Evolutionary conservation across 2,329 filamentous ascomycete species (phyloP).

Genomic region (Colletotrichum sansevieriae): DNA sequence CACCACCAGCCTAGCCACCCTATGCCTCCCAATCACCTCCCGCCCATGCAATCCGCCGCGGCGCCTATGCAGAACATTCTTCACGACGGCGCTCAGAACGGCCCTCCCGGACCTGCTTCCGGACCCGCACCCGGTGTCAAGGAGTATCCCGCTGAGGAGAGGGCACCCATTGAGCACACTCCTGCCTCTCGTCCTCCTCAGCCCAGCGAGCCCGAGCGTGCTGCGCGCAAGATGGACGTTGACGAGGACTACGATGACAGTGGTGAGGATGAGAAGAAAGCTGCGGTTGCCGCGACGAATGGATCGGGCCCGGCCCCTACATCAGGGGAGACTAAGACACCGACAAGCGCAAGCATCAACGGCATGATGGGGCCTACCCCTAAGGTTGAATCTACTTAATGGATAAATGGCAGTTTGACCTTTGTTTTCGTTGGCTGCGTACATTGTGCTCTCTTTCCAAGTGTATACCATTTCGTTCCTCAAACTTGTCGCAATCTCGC

Average conservation of each 20-base stretch:
- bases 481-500: conserved; percentile 18
- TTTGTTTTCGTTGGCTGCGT: conserved; percentile 38
- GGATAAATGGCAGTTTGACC: conserved; percentile 33
- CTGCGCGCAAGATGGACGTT: conserved; percentile 94
- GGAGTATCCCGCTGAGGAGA: conserved; percentile 71
- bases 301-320: conserved; percentile 61
- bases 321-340: conserved; percentile 67
- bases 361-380: conserved; percentile 59
- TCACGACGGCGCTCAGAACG: conserved; percentile 59
- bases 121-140: conserved; percentile 60
- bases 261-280: conserved; percentile 84
- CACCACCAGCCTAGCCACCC: conserved; percentile 80
- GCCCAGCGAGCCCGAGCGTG: conserved; percentile 80
- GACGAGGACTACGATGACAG: conserved; percentile 98
- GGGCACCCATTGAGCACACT: conserved; percentile 62
- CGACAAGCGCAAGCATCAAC: conserved; percentile 62
- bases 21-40: conserved; percentile 67
- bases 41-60: conserved; percentile 73
- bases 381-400: conserved; percentile 59
- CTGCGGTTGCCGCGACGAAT: conserved; percentile 51
- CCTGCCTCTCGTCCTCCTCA: conserved; percentile 61
- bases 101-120: conserved; percentile 50
- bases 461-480: conserved; percentile 43
- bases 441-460: conserved; percentile 30
- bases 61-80: conserved; percentile 66